phyloP scores from a whole-genome alignment of 2,329 filamentous ascomycete genomes.

The Sporothrix brunneoviolacea region DNA sequence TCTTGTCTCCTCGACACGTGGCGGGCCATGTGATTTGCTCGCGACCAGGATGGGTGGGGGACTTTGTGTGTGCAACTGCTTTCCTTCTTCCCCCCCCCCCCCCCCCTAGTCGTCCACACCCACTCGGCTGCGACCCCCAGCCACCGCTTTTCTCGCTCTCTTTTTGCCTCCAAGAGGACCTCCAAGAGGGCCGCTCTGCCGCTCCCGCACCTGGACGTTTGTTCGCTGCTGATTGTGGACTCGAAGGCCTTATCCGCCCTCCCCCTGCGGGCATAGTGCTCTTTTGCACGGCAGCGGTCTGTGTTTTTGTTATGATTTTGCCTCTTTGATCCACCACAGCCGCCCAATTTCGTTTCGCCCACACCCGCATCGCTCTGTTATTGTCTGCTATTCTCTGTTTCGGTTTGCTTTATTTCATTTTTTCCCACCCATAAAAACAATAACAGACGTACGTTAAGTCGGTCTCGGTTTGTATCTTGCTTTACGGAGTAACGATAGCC shows the following conservation, averaged over 20 bases:
- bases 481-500: too few relatives aligned
- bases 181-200: too few relatives aligned
- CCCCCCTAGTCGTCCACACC: background rate
- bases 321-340: constrained; percentile 8
- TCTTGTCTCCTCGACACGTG: constrained; percentile 3
- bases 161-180: background rate
- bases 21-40: constrained; percentile 13
- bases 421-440: background rate
- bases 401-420: background rate
- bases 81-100: background rate
- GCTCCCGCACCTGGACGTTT: too few relatives aligned
- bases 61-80: background rate
- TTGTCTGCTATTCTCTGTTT: background rate
- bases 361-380: background rate
- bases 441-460: background rate
- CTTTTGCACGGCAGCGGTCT: background rate
- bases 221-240: background rate
- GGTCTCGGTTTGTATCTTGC: background rate
- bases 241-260: background rate
- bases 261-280: background rate
- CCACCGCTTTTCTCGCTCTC: constrained; percentile 12
- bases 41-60: background rate
- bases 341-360: background rate
- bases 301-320: constrained; percentile 12
- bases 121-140: constrained; percentile 7